A percentile compares a stretch with the other conserved stretches of the same genome.
Conservation (phyloP, 495 filamentous ascomycete species). For the Annulohypoxylon nitens region DNA sequence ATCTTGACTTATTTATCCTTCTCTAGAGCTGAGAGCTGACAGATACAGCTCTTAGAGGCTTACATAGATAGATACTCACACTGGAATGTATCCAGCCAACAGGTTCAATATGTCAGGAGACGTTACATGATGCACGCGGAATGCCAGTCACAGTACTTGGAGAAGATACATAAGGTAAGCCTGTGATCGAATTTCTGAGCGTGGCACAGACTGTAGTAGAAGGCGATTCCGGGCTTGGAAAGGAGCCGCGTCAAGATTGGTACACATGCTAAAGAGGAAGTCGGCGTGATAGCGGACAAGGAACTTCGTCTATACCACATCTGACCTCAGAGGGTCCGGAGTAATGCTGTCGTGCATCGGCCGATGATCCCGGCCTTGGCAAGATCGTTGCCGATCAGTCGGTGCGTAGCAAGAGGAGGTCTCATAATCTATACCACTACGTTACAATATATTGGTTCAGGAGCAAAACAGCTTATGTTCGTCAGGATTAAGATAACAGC, state of each 20-base stretch:
- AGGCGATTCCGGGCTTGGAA: conserved; percentile 20
- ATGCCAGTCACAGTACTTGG: conserved; percentile 26
- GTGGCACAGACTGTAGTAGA: conserved; percentile 10
- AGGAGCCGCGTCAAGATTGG: conserved; percentile 18
- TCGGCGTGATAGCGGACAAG: conserved; percentile 36
- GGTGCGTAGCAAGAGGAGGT: conserved; percentile 27
- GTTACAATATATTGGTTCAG: conserved; percentile 21
- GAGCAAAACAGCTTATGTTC: background rate
- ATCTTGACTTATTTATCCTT: conserved; percentile 38
- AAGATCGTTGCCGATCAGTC: conserved; percentile 19
- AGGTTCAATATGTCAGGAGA: conserved; percentile 42
- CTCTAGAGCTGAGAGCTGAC: conserved; percentile 17
- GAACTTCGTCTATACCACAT: conserved; percentile 23
- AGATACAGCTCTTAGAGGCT: conserved; percentile 8
- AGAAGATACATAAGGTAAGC: conserved; percentile 12
- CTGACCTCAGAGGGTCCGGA: conserved; percentile 32
- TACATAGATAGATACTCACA: conserved; percentile 1
- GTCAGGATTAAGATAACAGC: conserved; percentile 14
- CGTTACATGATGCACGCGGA: conserved; percentile 49
- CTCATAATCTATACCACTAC: conserved; percentile 34
- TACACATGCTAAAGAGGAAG: conserved; percentile 22
- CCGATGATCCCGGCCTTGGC: conserved; percentile 39
- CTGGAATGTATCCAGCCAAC: background rate
- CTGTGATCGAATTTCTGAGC: conserved; percentile 30
- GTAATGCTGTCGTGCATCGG: conserved; percentile 29